Base-by-base conservation (phyloP, 2,329 filamentous ascomycete genomes). In the Diplocarpon mali region DNA sequence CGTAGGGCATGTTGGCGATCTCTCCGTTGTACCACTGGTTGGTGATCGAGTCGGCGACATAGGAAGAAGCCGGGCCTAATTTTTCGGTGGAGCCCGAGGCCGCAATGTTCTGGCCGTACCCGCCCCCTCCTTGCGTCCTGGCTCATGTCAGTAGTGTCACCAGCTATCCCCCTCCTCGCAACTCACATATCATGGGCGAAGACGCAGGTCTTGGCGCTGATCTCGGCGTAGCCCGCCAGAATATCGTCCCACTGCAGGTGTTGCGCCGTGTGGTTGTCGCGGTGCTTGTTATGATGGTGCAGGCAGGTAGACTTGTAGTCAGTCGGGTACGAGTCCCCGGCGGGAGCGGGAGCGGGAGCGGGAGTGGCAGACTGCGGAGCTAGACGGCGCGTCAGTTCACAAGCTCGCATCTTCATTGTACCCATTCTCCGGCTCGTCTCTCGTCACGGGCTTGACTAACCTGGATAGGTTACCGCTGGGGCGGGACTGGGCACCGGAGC, bases 71-170 rank as follows among this genome's bases (percentile, higher is more conserved):
- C 49, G 64, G 53, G n/a, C 45, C 56, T 17, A 68, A 63, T 38
- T 68, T 64, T 24, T 64, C 63, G 42, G 40, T 42, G 39, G 64
- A 64, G 38, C 66, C 72, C 61, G 64, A 72, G 54, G 81, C 80
- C 60, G 85, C 90, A 47, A 96, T 81, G 74, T 96, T 98, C 69
- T 98, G 92, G 52, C 92, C 92, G 60, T 92, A 93, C 36, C 73
- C 71, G 44, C 77, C 78, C 40, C 68, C 71, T 50, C 76, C 75
- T 38, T 74, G 68, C 20, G 68, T 62, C 56, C 73, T 78, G 47
- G 35, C 47, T 3, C n/a, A 29, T 47, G 57, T 71, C 50, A 71
- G 65, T n/a, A n/a, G n/a, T n/a, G n/a, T n/a, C n/a, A 32, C 34
- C 17, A n/a, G 9, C 42, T 16, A 10, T 24, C 8, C 12, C 28